Evolutionary conservation across 345 rosid genomes (phyloP).

Genomic region (Nasturtium officinale): DNA sequence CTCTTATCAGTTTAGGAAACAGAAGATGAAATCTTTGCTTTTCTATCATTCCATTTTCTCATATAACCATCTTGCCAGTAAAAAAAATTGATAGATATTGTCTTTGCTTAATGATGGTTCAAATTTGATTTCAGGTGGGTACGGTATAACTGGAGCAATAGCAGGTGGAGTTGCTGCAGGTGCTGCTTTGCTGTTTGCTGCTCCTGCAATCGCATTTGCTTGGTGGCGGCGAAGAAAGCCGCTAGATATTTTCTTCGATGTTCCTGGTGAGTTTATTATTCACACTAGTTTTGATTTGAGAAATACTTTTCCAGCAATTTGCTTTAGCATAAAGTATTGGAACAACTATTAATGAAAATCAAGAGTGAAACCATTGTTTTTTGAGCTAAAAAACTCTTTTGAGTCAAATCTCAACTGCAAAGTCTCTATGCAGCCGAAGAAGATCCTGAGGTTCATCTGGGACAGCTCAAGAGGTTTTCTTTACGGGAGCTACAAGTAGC

Average conservation of each 20-base stretch:
- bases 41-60: conserved; percentile 1
- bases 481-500: conserved; percentile 95
- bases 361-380: not conserved
- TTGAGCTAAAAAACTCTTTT: not conserved
- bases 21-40: conserved; percentile 10
- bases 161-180: conserved; percentile 99
- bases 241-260: conserved; percentile 87
- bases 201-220: conserved; percentile 97
- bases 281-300: not conserved
- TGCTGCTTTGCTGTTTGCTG: conserved; percentile 95
- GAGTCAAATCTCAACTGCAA: not conserved
- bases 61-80: not conserved
- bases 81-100: not conserved
- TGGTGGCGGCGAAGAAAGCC: conserved; percentile 97
- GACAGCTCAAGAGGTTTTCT: conserved; percentile 96
- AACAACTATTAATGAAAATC: not conserved
- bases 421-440: conserved; percentile 75
- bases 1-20: not conserved
- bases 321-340: not conserved
- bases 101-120: conserved; percentile 5
- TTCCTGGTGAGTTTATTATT: conserved; percentile 67
- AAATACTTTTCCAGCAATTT: not conserved
- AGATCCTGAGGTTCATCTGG: conserved; percentile 96
- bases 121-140: conserved; percentile 63
- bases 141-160: conserved; percentile 85